Evolutionary conservation across 164 flowering plant species (phyloP).

Genomic region (Tinospora cordifolia): DNA sequence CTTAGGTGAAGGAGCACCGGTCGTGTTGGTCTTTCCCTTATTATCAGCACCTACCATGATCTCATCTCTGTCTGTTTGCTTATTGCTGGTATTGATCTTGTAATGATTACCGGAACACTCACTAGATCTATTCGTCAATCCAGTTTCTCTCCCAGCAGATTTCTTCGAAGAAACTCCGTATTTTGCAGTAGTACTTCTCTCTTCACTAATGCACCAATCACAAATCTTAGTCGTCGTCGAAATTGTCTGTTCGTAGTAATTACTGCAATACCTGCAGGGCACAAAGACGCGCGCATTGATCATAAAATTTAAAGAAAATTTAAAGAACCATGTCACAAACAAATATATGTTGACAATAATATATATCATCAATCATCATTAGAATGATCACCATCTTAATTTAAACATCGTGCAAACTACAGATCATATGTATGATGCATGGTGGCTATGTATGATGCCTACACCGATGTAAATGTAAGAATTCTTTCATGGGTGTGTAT

Average conservation of each 20-base stretch:
- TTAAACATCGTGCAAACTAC: too few species aligned
- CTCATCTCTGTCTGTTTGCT: constrained; percentile 40
- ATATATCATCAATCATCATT: too few species aligned
- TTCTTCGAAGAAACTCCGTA: constrained; percentile 21
- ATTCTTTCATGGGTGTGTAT: too few species aligned
- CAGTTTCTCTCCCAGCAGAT: constrained; percentile 7
- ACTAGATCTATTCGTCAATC: constrained; percentile 23
- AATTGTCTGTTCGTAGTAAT: constrained; percentile 48
- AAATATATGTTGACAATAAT: too few species aligned
- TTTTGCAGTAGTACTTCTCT: constrained; percentile 25
- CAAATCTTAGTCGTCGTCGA: constrained; percentile 40
- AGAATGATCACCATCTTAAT: too few species aligned
- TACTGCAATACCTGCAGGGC: constrained; percentile 73
- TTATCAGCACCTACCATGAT: constrained; percentile 16
- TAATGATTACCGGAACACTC: constrained; percentile 29
- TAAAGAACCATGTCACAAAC: background rate
- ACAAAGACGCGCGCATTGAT: background rate
- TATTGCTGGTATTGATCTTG: background rate
- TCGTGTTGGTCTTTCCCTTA: constrained; percentile 33
- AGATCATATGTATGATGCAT: background rate
- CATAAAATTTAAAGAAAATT: background rate
- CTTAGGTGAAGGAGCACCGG: constrained; percentile 61
- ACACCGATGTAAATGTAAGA: background rate
- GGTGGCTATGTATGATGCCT: background rate
- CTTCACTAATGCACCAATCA: constrained; percentile 86